These are phyloP conservation scores for Aspergillus aculeatus DNA, from an alignment of 2,329 filamentous ascomycete species.

Conservation along the genomic window DNA sequence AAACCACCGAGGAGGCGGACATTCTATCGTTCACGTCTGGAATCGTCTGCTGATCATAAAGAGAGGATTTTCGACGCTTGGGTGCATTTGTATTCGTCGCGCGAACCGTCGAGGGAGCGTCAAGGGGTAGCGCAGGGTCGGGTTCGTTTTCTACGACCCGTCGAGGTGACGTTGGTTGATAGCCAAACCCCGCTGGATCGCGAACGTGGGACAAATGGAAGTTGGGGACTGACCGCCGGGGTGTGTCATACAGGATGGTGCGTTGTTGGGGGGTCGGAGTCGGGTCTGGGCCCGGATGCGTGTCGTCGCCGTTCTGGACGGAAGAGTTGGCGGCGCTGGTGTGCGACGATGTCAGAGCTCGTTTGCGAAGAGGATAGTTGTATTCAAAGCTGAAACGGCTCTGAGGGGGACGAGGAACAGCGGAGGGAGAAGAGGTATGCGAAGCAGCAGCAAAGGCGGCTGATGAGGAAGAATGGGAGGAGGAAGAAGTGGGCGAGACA, in stretches of 20 bases:
- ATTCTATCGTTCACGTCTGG: conserved; percentile 35
- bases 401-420: conserved; percentile 20
- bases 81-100: conserved; percentile 29
- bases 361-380: conserved; percentile 21
- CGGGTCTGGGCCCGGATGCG: conserved; percentile 50
- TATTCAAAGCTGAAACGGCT: conserved; percentile 27
- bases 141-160: conserved; percentile 14
- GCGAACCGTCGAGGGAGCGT: conserved; percentile 27
- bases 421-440: conserved; percentile 6
- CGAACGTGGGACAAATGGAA: conserved; percentile 21
- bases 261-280: conserved; percentile 49
- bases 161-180: conserved; percentile 16
- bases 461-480: conserved; percentile 14
- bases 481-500: not conserved
- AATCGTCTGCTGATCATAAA: conserved; percentile 22
- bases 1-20: conserved; percentile 33
- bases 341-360: conserved; percentile 24
- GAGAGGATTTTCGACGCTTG: conserved; percentile 29
- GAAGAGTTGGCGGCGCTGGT: conserved; percentile 12
- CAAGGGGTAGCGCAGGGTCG: conserved; percentile 21
- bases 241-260: conserved; percentile 36
- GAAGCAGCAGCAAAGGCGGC: conserved; percentile 2
- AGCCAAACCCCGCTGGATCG: conserved; percentile 20
- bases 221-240: conserved; percentile 31
- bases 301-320: conserved; percentile 42